Evolutionary conservation across 2,329 filamentous ascomycete genomes (phyloP), one percentile per base, ranked within the genome.

Genomic region (Fusarium xyrophilum): DNA sequence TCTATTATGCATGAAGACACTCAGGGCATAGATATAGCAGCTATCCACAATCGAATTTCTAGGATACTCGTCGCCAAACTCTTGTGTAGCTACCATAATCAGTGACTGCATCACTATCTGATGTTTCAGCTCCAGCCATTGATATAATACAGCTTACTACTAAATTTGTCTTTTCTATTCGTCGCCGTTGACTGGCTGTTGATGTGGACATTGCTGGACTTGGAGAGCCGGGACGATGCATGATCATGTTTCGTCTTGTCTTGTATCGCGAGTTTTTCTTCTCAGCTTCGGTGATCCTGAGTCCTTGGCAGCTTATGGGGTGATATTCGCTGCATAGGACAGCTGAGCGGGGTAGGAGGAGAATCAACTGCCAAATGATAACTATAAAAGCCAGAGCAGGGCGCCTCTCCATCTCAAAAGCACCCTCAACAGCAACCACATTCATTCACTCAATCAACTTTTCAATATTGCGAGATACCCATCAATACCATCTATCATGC

Each of bases 1-100:
- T n/a, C n/a, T n/a, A n/a, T n/a, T n/a, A n/a, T n/a, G n/a, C n/a
- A n/a, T n/a, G n/a, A n/a, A n/a, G n/a, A n/a, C n/a, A n/a, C n/a
- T n/a, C n/a, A n/a, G n/a, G n/a, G n/a, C n/a, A 2, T 10, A 5
- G 14, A 6, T 28, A 3, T 14, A 5, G 4, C 5, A 14, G 12
- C 25, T 27, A 13, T 27, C n/a, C 17, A 8, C 3, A n/a, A n/a
- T n/a, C n/a, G n/a, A n/a, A n/a, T n/a, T n/a, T n/a, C n/a, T n/a
- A n/a, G n/a, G n/a, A n/a, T n/a, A n/a, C n/a, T n/a, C n/a, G n/a
- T n/a, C n/a, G n/a, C n/a, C n/a, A n/a, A n/a, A n/a, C n/a, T n/a
- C n/a, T n/a, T n/a, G n/a, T n/a, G n/a, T n/a, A n/a, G n/a, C n/a
- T n/a, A n/a, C n/a, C n/a, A n/a, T n/a, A n/a, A n/a, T n/a, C n/a